phyloP scores from a whole-genome alignment of 805 yeast species.

The Debaryomyces prosopidis region DNA sequence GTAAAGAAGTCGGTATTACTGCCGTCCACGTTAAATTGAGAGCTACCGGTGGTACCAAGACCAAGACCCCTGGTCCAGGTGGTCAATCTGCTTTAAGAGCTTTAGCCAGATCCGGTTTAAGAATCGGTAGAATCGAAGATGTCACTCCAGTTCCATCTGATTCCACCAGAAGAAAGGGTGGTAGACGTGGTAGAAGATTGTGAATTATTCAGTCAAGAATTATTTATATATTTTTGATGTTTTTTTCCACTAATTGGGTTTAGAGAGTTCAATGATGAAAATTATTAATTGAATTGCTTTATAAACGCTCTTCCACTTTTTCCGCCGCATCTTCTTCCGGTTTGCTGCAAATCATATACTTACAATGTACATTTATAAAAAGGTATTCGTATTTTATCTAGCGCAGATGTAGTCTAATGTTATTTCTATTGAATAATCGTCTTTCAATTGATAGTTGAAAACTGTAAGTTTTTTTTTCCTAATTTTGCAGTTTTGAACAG shows the following conservation, averaged over 20 bases:
- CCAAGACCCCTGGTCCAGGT: constrained; percentile 99
- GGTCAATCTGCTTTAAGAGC: constrained; percentile 99
- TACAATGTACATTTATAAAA: constrained; percentile 12
- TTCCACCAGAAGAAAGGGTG: constrained; percentile 99
- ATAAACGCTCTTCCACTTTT: constrained; percentile 2
- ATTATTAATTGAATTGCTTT: background rate
- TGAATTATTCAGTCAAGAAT: constrained; percentile 33
- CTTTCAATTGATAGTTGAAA: background rate
- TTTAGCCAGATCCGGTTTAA: constrained; percentile 98
- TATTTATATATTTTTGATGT: constrained; percentile 5
- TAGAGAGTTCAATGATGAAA: background rate
- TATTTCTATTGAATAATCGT: background rate
- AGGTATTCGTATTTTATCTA: background rate
- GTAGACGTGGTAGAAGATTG: constrained; percentile 99
- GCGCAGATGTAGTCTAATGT: background rate
- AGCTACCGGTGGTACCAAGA: constrained; percentile 99
- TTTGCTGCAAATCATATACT: constrained; percentile 5
- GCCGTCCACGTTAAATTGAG: constrained; percentile 99
- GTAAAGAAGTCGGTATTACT: constrained; percentile 99
- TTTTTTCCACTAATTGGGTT: constrained; percentile 2
- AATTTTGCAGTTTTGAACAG: no score
- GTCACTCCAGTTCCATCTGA: constrained; percentile 99
- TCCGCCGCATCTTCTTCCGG: constrained; percentile 1
- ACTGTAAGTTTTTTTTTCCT: no score
- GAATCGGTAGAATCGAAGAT: constrained; percentile 99